Base-by-base conservation (phyloP, 345 rosid species). In the Cardiospermum halicacabum region DNA sequence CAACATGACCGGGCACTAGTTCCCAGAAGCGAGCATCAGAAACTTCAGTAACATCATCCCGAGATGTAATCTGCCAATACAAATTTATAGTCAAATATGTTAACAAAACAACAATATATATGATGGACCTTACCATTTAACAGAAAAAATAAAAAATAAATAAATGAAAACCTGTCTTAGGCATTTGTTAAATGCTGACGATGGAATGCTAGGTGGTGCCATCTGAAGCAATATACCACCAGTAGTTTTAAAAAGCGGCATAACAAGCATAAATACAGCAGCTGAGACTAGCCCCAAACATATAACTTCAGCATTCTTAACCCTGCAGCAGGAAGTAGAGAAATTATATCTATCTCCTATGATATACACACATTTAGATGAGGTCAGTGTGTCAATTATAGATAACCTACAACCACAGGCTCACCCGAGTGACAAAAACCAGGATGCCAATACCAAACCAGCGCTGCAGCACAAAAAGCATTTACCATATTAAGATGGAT, bases 141-240 rank as follows among this genome's bases (percentile, higher is more conserved):
- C 30, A 25, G 39, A 25, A 58, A 36, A 22, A 40, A 49, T 40
- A n/a, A n/a, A n/a, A n/a, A n/a, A n/a, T n/a, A n/a, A n/a, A n/a
- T n/a, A n/a, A n/a, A n/a, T n/a, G n/a, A n/a, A n/a, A n/a, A 94
- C 97, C 99, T 94, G 99, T 72, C 97, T 81, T 73, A 80, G 77
- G 84, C 91, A 88, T 90, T 94, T 94, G 79, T 69, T 84, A 75
- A 88, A 55, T 26, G 96, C 99, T 47, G 99, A 87, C 70, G 87
- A 75, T 43, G 96, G 83, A 75, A 90, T 77, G 75, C 82, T 84
- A 42, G 96, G 92, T 12, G 99, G 97, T 56, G 97, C 91, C 89
- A 71, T 90, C 79, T 94, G 99, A 72, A 90, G 97, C 85, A 94
- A 81, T 62, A 94, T 70, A 18, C 95, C 88, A 36, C 87, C 95